Conservation (phyloP, 73 alveolate species). For the Breviolum minutum region DNA sequence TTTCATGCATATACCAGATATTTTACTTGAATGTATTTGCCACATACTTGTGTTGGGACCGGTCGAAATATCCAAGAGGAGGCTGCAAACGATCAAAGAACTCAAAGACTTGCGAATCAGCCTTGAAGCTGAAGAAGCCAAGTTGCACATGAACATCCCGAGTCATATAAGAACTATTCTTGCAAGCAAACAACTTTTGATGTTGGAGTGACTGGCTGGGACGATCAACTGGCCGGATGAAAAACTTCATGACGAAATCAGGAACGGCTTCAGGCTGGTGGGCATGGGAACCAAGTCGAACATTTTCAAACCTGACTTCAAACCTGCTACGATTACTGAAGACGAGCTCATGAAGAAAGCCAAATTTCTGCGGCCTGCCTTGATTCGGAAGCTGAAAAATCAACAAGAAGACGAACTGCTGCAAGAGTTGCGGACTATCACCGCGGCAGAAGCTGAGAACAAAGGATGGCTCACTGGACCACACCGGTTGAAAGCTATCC, state of each 20-base stretch:
- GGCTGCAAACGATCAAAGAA: neutral
- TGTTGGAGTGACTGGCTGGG: neutral
- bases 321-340: neutral
- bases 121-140: too few species aligned
- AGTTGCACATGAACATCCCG: neutral
- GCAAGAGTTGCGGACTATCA: neutral
- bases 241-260: neutral
- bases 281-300: neutral
- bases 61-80: neutral
- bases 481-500: neutral
- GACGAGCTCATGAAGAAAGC: neutral
- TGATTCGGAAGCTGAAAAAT: neutral
- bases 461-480: slow-evolving; percentile 63
- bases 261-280: neutral
- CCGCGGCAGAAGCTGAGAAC: neutral
- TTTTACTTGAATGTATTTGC: neutral
- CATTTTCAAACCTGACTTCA: neutral
- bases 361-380: neutral
- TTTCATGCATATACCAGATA: neutral
- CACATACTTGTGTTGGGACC: neutral
- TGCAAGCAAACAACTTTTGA: neutral
- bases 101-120: neutral
- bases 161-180: neutral
- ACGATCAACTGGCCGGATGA: slow-evolving; percentile 10
- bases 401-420: neutral